Conservation (phyloP, 2,329 filamentous ascomycete genomes). For the Colletotrichum incanum region DNA sequence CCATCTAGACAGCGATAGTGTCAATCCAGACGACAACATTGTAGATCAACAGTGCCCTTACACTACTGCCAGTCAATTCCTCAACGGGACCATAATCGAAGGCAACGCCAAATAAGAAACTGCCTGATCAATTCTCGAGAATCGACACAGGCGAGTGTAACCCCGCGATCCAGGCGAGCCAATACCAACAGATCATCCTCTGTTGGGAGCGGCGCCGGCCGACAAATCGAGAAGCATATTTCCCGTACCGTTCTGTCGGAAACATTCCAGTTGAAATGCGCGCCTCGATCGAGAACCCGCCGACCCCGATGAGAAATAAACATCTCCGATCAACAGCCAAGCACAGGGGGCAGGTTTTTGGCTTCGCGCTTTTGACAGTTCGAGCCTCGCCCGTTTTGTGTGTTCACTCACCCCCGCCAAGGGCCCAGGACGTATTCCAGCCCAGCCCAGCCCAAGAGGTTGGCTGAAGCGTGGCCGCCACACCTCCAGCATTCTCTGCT, state of each 20-base stretch:
- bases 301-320: constrained; percentile 18
- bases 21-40: too few species aligned
- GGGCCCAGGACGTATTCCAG: constrained; percentile 18
- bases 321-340: constrained; percentile 8
- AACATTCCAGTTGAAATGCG: constrained; percentile 25
- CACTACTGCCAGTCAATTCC: background rate
- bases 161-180: background rate
- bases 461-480: constrained; percentile 31
- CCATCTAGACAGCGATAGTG: background rate
- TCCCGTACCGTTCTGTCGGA: constrained; percentile 23
- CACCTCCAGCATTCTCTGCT: constrained; percentile 4
- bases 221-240: constrained; percentile 17
- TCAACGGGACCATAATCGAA: too few species aligned
- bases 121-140: background rate
- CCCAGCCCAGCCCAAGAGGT: constrained; percentile 23
- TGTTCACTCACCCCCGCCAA: constrained; percentile 20
- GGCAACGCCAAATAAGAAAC: background rate
- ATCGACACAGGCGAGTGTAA: background rate
- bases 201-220: constrained; percentile 12
- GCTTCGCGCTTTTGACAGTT: background rate
- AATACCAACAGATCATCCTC: background rate
- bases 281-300: constrained; percentile 20
- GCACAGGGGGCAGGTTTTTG: constrained; percentile 9
- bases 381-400: constrained; percentile 27
- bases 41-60: background rate